Evolutionary conservation across 1,284 basidiomycete genomes (phyloP).

Genomic region (Cutaneotrichosporon cyanovorans): DNA sequence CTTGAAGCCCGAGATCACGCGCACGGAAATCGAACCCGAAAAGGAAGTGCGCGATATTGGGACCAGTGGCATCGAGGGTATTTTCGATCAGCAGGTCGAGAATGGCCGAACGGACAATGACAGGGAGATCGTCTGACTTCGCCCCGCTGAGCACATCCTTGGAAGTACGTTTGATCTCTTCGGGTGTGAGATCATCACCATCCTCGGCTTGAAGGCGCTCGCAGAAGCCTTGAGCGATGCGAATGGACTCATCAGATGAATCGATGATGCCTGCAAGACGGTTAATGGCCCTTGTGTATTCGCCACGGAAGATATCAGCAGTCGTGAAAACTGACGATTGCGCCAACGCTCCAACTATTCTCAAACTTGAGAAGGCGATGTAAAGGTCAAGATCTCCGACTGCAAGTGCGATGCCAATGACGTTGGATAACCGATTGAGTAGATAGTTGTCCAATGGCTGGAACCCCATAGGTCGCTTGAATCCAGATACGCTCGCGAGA

Average conservation of each 20-base stretch:
- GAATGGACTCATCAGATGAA: slow-evolving; percentile 71
- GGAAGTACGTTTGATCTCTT: slow-evolving; percentile 32
- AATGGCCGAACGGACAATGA: slow-evolving; percentile 65
- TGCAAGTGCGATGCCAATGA: slow-evolving; percentile 76
- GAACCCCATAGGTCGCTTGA: slow-evolving; percentile 33
- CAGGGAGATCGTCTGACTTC: slow-evolving; percentile 32
- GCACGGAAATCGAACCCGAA: slow-evolving; percentile 63
- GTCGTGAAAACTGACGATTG: slow-evolving; percentile 51
- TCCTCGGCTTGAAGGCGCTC: slow-evolving; percentile 63
- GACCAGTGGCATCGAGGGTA: slow-evolving; percentile 62
- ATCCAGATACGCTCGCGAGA: slow-evolving; percentile 52
- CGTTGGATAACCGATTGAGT: slow-evolving; percentile 62
- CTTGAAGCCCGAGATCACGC: slow-evolving; percentile 44
- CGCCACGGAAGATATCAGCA: slow-evolving; percentile 56
- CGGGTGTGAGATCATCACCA: slow-evolving; percentile 38
- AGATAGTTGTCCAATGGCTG: slow-evolving; percentile 66
- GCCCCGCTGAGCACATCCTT: slow-evolving; percentile 23
- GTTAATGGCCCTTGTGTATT: slow-evolving; percentile 48
- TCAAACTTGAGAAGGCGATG: slow-evolving; percentile 69
- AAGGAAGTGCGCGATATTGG: slow-evolving; percentile 84
- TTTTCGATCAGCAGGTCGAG: slow-evolving; percentile 78
- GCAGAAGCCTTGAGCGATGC: slow-evolving; percentile 76
- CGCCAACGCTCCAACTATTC: slow-evolving; percentile 64
- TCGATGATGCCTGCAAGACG: slow-evolving; percentile 70
- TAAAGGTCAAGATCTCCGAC: slow-evolving; percentile 67